Evolutionary conservation across 2,329 filamentous ascomycete species (phyloP), one percentile per base, ranked within the genome.

Genomic region (Talaromyces piceae): DNA sequence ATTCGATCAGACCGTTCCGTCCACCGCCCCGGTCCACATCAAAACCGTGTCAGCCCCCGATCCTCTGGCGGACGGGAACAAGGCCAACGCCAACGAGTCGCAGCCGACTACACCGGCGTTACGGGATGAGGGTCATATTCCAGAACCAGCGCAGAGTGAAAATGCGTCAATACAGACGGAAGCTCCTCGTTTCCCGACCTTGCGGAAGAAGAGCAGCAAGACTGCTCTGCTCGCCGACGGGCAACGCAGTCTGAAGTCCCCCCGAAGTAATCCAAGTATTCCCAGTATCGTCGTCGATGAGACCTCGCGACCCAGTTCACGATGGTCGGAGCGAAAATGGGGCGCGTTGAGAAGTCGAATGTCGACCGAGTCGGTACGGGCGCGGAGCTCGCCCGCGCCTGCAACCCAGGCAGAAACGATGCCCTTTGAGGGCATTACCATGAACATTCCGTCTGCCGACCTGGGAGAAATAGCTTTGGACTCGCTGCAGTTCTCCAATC

Each of bases 401-500:
- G 62, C 55, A n/a, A 61, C 64, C 20, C 18, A 25, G 18, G 47
- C 41, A 11, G 61, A 68, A 46, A 52, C 58, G 4, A n/a, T 18
- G 33, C 59, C 66, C 1, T 80, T 79, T 60, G 67, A 70, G 50
- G 72, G 72, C 37, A 74, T 82, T 39, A 72, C 76, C 33, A 72
- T 80, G 55, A 70, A 77, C 54, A 81, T 83, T 52, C 79, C 81
- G 4, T 76, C 73, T 2, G 72, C 72, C 30, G 72, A 68, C 50
- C 72, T 81, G 44, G 77, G 78, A 52, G 78, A 77, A 33, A 63
- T 83, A 50, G 71, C 70, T 13, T 65, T 73, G 31, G 71, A 73
- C 48, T 72, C 76, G 37, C 66, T 84, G 55, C 73, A 76, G 43
- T 84, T 84, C 58, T 82, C 79, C 11, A 79, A 77, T 51, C 70